Evolutionary conservation across 2,329 filamentous ascomycete species (phyloP), one percentile per base, ranked within the genome.

Genomic region (Calonectria hongkongensis): DNA sequence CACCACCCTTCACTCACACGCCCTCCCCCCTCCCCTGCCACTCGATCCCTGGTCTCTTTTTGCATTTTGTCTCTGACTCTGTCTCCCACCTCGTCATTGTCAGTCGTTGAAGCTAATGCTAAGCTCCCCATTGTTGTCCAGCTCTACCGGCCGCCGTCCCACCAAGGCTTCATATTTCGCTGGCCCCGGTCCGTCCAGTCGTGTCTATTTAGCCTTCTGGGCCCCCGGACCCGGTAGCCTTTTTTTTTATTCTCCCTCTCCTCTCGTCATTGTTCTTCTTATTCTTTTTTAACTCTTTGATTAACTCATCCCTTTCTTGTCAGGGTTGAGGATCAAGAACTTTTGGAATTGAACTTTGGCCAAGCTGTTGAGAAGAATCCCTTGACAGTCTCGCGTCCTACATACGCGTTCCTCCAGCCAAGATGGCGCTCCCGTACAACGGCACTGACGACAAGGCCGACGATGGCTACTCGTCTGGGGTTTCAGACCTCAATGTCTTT

Each of bases 401-500:
- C 60, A 43, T 66, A 47, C 70, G 63, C 68, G 63, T 36, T 66
- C 50, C 66, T 47, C 43, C 58, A 16, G 41, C 73, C 76, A 78
- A 43, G 73, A 83, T 84, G 79, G 16, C 66, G 28, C 81, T 81
- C 70, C 77, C 80, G 50, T 91, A 90, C 83, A 89, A 88, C 79
- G 89, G 89, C 81, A 89, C 86, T 67, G 79, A 79, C 36, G 88
- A 84, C 71, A 80, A 81, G 75, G 88, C 89, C 80, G 85, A 89
- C 80, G 83, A 85, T 74, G 89, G 89, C 71, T 88, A 88, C 82
- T 88, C 88, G 66, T 81, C 83, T 66, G 81, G 78, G 13, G 83
- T 86, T 86, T 92, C 85, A 88, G 91, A 98, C 84, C 89, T 98
- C 77, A 98, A 98, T 85, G 86, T 96, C 79, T 97, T 91, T 85